Base-by-base conservation (phyloP, 176 grass and related monocot genomes). In the Zea luxurians region DNA sequence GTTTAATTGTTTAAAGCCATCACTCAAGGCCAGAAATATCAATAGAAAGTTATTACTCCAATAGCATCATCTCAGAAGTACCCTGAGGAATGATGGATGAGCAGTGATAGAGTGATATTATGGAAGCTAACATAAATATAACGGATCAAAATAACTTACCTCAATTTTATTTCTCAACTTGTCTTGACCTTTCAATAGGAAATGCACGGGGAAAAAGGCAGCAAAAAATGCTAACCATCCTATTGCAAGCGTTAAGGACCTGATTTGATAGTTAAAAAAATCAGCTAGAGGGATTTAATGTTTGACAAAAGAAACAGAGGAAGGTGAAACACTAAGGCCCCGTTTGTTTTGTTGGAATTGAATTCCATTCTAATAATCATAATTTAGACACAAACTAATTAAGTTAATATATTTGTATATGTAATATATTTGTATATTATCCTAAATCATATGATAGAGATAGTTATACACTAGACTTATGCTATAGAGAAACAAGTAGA, bases 181-280 rank as follows among this genome's bases (percentile, higher is more conserved):
- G 54, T 84, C 48, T 86, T 93, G 82, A 6, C 90, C 96, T 87
- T 84, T 93, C 67, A 99, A 80, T 75, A 99, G 70, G 79, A 93
- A 94, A 95, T 92, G 92, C 44, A 90, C 90, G 1, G 92, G 90
- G 2, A 99, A 84, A 74, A 99, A 99, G 49, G 85, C 87, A 64
- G 96, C 82, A 84, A 94, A 99, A 65, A 99, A 99, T 48, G 64
- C 80, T 12, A 99, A 64, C 96, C 96, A 99, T 64, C 96, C 96
- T 53, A 84, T 38, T 72, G 83, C 65, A 80, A 99, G 89, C 21
- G 84, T 84, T 64, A 91, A 81, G 73, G 83, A 63, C 84, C 96
- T 99, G 78, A 64, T 53, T 48, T 84, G 70, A 71, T 77, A 85
- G 83, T 77, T 75, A 61, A 87, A 85, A 75, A 48, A 78, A 75